These are phyloP conservation scores for Schwanniomyces polymorphus DNA, from an alignment of 805 yeast genomes.

Conservation along the genomic window DNA sequence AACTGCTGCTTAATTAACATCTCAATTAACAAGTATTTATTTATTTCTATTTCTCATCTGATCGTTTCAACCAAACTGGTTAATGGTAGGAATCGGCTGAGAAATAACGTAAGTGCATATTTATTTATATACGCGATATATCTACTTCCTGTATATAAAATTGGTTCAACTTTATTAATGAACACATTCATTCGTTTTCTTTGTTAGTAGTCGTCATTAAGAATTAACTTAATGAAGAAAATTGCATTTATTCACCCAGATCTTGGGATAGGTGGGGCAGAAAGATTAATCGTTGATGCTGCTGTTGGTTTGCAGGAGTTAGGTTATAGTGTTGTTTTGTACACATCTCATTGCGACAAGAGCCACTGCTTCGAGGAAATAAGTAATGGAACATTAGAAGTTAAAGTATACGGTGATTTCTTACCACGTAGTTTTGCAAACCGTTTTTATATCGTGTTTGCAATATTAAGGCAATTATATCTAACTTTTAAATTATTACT, in stretches of 20 bases:
- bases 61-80: too few species aligned
- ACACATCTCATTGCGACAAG: conserved; percentile 88
- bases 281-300: conserved; percentile 92
- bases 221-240: too few species aligned
- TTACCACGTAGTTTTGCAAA: conserved; percentile 72
- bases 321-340: conserved; percentile 65
- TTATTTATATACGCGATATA: too few species aligned
- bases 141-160: too few species aligned
- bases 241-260: conserved; percentile 95
- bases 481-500: conserved; percentile 49
- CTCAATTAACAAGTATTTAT: not conserved
- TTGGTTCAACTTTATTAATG: too few species aligned
- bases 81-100: not conserved
- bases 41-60: too few species aligned
- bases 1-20: conserved; percentile 1
- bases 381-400: conserved; percentile 54
- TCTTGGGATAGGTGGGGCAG: conserved; percentile 97
- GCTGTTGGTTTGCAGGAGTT: conserved; percentile 79
- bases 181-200: too few species aligned
- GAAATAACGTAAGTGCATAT: too few species aligned
- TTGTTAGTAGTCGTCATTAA: too few species aligned
- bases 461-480: conserved; percentile 79
- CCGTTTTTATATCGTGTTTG: conserved; percentile 75
- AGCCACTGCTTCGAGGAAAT: conserved; percentile 92
- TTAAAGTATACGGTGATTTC: conserved; percentile 77